Percentiles rank a stretch among this genome's conserved stretches.
Conservation (phyloP, 2,329 filamentous ascomycete species). For the Colletotrichum siamense region DNA sequence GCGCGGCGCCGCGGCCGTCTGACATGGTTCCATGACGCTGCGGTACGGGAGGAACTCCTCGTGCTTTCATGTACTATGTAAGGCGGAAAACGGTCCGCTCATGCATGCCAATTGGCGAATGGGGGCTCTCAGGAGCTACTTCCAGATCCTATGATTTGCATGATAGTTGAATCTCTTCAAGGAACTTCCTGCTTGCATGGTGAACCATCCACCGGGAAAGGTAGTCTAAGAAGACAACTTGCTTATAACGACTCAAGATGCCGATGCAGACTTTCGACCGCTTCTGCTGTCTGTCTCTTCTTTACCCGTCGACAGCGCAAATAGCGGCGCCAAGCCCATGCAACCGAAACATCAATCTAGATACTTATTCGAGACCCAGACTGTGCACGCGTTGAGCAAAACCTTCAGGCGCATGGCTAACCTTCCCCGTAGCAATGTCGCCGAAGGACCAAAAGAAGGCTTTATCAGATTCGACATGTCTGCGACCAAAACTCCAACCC, state of each 20-base stretch:
- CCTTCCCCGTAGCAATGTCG: neutral
- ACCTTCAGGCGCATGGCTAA: neutral
- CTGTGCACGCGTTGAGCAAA: neutral
- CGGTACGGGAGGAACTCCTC: conserved; percentile 18
- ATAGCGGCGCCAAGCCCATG: neutral
- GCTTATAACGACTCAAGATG: neutral
- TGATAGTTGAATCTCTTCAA: neutral
- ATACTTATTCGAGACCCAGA: neutral
- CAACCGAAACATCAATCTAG: neutral
- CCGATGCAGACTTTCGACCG: neutral
- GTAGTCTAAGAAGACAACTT: neutral
- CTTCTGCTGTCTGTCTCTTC: neutral
- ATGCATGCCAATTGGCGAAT: conserved; percentile 18
- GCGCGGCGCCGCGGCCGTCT: conserved; percentile 1
- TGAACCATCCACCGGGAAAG: neutral
- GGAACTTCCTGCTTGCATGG: conserved; percentile 1
- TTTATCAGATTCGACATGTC: neutral
- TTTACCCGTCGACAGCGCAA: neutral
- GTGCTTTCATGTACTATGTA: conserved; percentile 22
- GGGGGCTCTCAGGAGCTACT: neutral
- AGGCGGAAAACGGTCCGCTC: conserved; percentile 23
- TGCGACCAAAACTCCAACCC: neutral
- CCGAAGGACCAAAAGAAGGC: neutral
- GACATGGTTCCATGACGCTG: neutral
- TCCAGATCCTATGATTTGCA: conserved; percentile 8